These are phyloP conservation scores for Suhomyces vadensis DNA, from an alignment of 805 yeast genomes.

Conservation along the genomic window DNA sequence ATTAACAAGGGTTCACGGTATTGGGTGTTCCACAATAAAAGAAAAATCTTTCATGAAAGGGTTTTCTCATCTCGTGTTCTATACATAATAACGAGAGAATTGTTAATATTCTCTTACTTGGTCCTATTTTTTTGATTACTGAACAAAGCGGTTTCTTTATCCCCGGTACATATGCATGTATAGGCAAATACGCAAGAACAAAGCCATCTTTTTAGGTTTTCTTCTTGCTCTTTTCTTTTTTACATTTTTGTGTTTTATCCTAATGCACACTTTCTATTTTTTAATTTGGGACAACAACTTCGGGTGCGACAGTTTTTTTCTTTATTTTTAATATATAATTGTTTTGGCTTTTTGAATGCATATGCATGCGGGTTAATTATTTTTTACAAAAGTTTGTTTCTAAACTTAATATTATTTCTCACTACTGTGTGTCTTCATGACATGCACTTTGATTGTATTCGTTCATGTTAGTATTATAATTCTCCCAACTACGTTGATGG, in stretches of 20 bases:
- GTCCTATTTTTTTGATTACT: neutral
- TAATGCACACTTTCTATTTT: no score
- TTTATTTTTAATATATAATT: neutral
- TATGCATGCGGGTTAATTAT: neutral
- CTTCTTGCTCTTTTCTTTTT: neutral
- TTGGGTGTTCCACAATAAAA: no score
- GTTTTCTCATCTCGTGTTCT: neutral
- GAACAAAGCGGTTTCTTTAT: constrained; percentile 1
- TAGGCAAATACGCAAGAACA: neutral
- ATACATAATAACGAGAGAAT: neutral
- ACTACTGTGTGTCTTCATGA: neutral
- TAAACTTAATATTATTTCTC: neutral
- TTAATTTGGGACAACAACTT: neutral
- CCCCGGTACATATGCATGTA: neutral
- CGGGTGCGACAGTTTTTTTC: neutral
- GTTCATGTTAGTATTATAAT: neutral
- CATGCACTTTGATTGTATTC: neutral
- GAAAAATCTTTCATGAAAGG: no score
- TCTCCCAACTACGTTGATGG: neutral
- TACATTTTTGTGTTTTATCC: neutral
- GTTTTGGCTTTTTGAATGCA: neutral
- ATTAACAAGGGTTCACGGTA: no score
- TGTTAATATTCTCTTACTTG: neutral
- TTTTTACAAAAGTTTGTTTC: neutral
- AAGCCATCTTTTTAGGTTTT: constrained; percentile 1